Base-by-base conservation (phyloP, 139 green algal genomes). In the Closterium sp. region DNA sequence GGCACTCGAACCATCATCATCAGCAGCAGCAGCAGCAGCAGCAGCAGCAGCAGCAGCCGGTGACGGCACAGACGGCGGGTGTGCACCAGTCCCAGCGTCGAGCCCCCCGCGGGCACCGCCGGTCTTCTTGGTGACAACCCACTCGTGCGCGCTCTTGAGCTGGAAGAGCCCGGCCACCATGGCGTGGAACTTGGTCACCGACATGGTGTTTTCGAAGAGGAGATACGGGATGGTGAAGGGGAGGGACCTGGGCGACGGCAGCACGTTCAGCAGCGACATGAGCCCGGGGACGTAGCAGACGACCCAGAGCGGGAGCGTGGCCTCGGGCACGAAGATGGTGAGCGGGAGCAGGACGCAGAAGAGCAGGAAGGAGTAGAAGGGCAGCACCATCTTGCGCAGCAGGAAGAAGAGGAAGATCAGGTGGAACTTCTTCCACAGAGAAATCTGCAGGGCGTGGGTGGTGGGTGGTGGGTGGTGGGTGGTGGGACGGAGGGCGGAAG, bases 61-160 rank as follows among this genome's bases (percentile, higher is more conserved):
- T 69, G 43, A 25, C 0, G 43, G 12, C 43, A 87, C 35, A 4
- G 38, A 5, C 19, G 35, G n/a, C n/a, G n/a, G n/a, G n/a, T n/a
- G n/a, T n/a, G 6, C 85, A 1, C n/a, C 86, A 9, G 19, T 28
- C 4, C 30, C 2, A 34, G 81, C 81, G 81, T 32, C 19, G 21
- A 86, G 1, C n/a, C 16, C 84, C 84, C 16, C 8, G 31, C 25
- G 34, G 16, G 85, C 25, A 10, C 85, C 30, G 30, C 87, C 87
- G 25, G 87, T 90, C 93, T 98, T 98, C 76, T 95, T 96, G 64
- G 97, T 98, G 4, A 98, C 97, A 28, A 98, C 96, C 97, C 97
- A 98, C 92, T 98, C 96, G 88, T 97, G 92, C n/a, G 96, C 96
- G 30, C 95, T 90, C 28, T 89, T 84, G 31, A 91, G 30, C 9